Base-by-base conservation (phyloP, 306 rosid species). In the Cucurbita maxima region DNA sequence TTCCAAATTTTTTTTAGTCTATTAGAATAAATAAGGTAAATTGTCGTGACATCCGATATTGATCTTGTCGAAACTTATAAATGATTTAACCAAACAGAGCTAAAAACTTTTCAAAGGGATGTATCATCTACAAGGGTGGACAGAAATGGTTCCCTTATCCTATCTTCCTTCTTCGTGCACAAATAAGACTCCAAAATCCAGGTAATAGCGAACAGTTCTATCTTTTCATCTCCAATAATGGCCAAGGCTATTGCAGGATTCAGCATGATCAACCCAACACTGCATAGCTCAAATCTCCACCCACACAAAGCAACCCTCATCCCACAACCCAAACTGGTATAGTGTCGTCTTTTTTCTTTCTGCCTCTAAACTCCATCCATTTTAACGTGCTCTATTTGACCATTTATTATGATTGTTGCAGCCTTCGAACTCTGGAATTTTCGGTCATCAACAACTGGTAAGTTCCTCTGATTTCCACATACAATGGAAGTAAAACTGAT, bases 391-490 rank as follows among this genome's bases (percentile, higher is more conserved):
- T 50, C 18, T 5, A 14, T 66, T 15, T 58, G 11, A 30, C 37
- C 57, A 25, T 44, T 15, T 16, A n/a, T 66, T 77, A 10, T 36
- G 30, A 74, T 76, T 53, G 18, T 80, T 79, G 86, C 88, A 88
- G 96, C 84, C 76, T 75, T 76, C 94, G 72, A 70, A 82, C 41
- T 82, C 89, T 18, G 76, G 84, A 53, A 69, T 81, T 72, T 84
- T 87, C 61, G 77, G 40, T 44, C 79, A 73, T 48, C 18, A 71
- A 16, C 74, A 51, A 47, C 84, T 77, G 79, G 97, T 93, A 78
- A 75, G 54, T 50, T 50, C 54, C 54, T 50, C 54, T 50, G 18
- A 50, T 14, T 50, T 3, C 18, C 54, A 14, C 18, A 4, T 30
- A 50, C 7, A 5, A 5, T 14, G 54, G 5, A 44, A 66, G 18